A percentile compares a stretch with the other conserved stretches of the same genome.
Evolutionary conservation across 2,329 filamentous ascomycete genomes (phyloP).

Genomic region (Ceratocystis huliohia): DNA sequence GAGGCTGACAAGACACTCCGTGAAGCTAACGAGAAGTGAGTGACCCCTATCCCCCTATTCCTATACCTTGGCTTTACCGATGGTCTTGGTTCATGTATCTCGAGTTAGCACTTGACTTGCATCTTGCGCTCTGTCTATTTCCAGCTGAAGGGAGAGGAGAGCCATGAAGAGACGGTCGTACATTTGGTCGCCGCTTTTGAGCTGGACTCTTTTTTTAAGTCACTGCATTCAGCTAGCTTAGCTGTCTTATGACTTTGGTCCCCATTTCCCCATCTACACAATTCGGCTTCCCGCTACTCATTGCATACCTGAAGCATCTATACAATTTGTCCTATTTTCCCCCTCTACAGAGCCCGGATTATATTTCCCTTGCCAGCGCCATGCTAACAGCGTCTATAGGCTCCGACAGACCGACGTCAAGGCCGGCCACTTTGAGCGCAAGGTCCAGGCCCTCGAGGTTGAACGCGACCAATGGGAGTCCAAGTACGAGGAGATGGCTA

Average conservation of each 20-base stretch:
- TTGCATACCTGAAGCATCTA: background rate
- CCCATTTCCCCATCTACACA: background rate
- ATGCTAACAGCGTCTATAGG: conserved; percentile 36
- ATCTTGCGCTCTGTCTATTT: background rate
- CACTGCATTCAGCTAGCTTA: background rate
- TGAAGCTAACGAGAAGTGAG: conserved; percentile 97
- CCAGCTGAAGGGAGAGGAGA: background rate
- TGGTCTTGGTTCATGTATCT: background rate
- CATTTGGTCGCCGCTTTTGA: no score
- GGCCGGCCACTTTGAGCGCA: conserved; percentile 97
- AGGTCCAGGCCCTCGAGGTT: conserved; percentile 90
- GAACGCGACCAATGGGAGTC: conserved; percentile 88
- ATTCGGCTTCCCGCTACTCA: background rate
- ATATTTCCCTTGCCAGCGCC: background rate
- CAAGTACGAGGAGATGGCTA: conserved; percentile 95
- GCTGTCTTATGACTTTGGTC: background rate
- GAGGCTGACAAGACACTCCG: conserved; percentile 90
- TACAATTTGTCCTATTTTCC: background rate
- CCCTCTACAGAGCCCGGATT: background rate
- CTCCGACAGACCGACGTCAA: conserved; percentile 98
- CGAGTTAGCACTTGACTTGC: background rate
- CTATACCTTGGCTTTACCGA: background rate
- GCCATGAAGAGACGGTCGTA: no score
- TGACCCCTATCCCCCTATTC: conserved; percentile 22
- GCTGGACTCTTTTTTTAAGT: background rate